phyloP scores from a whole-genome alignment of 768 basidiomycete genomes.

The Sistotremastrum niveocremeum region DNA sequence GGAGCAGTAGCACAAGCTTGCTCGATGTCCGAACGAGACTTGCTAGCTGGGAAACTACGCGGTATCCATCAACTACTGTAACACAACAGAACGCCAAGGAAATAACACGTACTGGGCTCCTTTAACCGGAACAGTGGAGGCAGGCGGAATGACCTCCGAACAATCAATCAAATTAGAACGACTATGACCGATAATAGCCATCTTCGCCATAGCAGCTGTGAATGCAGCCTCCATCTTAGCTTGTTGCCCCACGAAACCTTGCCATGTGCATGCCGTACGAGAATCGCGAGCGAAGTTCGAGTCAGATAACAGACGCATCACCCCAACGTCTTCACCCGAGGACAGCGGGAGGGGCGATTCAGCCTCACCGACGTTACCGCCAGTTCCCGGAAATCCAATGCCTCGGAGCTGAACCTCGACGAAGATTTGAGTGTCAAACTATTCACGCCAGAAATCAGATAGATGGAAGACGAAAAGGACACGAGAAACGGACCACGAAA shows the following conservation, averaged over 20 bases:
- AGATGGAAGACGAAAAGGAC: constrained; percentile 4
- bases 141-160: constrained; percentile 9
- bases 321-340: constrained; percentile 8
- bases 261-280: constrained; percentile 22
- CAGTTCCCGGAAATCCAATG: constrained; percentile 11
- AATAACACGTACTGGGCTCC: neutral
- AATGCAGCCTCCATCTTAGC: constrained; percentile 14
- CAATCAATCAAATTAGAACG: constrained; percentile 14
- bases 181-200: constrained; percentile 18
- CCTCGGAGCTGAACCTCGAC: constrained; percentile 8
- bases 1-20: constrained; percentile 14
- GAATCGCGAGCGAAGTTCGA: constrained; percentile 18
- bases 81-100: neutral
- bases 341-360: constrained; percentile 13
- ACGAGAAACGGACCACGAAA: neutral
- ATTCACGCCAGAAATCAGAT: too few relatives aligned
- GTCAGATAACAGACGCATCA: constrained; percentile 23
- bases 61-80: neutral
- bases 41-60: constrained; percentile 18
- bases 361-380: constrained; percentile 17
- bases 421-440: constrained; percentile 9
- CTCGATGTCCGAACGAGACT: constrained; percentile 16
- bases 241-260: constrained; percentile 15
- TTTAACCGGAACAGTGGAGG: constrained; percentile 2
- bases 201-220: constrained; percentile 20